Conservation (phyloP, 345 rosid species). For the Eucalyptus regnans region DNA sequence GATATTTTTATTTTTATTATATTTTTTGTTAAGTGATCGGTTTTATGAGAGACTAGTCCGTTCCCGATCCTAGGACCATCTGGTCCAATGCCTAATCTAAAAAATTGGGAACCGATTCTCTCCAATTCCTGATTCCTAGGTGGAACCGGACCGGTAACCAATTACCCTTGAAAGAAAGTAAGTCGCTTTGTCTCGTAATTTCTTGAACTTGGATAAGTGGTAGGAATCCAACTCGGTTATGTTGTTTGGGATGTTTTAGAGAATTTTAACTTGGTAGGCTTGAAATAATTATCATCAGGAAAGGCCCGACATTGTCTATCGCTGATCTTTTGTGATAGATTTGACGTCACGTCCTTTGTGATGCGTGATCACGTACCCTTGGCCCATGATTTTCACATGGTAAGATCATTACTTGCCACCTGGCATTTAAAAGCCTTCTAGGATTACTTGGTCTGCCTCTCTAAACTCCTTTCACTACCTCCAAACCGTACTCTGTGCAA, state of each 20-base stretch:
- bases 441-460: neutral
- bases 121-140: fast-evolving
- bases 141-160: fast-evolving
- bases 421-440: neutral
- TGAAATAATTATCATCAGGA: neutral
- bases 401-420: neutral
- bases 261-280: neutral
- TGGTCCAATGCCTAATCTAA: fast-evolving
- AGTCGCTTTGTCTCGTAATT: neutral
- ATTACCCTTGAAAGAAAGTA: fast-evolving
- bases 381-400: neutral
- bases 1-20: no score
- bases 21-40: no score
- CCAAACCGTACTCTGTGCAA: neutral
- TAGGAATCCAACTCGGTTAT: neutral
- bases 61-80: no score
- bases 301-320: neutral
- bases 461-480: neutral
- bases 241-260: neutral
- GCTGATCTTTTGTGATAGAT: neutral
- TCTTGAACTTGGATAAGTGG: neutral
- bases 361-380: neutral
- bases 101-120: no score
- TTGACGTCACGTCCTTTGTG: neutral
- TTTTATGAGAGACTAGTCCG: no score